A percentile compares a stretch with the other conserved stretches of the same genome.
Evolutionary conservation across 768 basidiomycete species (phyloP).

Genomic region (Lactarius psammicola): DNA sequence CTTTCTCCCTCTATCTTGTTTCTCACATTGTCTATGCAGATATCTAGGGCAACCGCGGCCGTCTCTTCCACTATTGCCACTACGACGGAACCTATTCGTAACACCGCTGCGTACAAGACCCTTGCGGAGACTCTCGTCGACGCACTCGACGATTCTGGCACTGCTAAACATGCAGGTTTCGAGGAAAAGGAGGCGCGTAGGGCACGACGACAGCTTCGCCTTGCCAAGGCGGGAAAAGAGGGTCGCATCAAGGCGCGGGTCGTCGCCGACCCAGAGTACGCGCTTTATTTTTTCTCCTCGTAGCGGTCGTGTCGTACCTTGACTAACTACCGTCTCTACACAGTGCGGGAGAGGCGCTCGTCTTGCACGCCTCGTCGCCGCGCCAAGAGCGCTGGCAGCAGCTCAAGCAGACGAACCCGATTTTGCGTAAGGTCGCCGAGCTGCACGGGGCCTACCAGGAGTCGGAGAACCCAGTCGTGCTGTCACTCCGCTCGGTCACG

Average conservation of each 20-base stretch:
- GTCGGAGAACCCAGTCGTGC: constrained; percentile 88
- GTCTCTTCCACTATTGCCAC: constrained; percentile 83
- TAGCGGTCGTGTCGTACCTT: not conserved
- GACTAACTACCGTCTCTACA: not conserved
- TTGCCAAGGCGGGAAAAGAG: constrained; percentile 80
- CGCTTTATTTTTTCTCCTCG: constrained; percentile 20
- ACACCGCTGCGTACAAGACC: constrained; percentile 92
- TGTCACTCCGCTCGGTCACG: constrained; percentile 78
- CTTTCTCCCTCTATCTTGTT: not conserved
- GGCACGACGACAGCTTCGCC: constrained; percentile 70
- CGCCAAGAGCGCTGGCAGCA: constrained; percentile 78
- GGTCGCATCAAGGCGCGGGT: constrained; percentile 58
- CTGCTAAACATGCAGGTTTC: constrained; percentile 92
- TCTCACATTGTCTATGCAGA: constrained; percentile 44
- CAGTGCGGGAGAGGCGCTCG: constrained; percentile 84
- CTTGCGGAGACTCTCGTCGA: constrained; percentile 87
- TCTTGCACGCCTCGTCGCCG: constrained; percentile 79
- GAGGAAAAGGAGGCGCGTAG: constrained; percentile 92
- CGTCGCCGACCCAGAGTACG: constrained; percentile 79
- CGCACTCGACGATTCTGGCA: constrained; percentile 90
- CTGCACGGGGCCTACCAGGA: constrained; percentile 79
- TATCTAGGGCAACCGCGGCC: constrained; percentile 81
- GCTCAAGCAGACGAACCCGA: constrained; percentile 75
- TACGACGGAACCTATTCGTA: constrained; percentile 95
- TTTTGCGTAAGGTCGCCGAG: constrained; percentile 57